Evolutionary conservation across 2,329 filamentous ascomycete species (phyloP).

Genomic region (Hymenoscyphus occultus): DNA sequence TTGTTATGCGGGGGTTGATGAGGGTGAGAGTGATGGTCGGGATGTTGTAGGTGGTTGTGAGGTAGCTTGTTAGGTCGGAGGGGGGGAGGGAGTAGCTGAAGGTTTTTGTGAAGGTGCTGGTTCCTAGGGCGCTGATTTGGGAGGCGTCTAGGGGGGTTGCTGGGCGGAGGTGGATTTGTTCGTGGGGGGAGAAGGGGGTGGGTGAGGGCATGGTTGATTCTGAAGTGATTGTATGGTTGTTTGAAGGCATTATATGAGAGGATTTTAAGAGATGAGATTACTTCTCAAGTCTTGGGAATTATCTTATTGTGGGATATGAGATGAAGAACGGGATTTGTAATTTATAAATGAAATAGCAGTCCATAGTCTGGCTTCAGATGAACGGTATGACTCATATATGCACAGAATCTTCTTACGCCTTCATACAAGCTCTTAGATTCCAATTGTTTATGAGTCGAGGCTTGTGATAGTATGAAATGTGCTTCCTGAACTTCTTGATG

Average conservation of each 20-base stretch:
- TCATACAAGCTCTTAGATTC: too few relatives aligned
- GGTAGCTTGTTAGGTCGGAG: conserved; percentile 39
- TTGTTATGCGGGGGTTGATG: conserved; percentile 26
- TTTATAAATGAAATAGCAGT: too few relatives aligned
- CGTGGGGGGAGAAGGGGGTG: neutral
- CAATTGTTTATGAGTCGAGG: too few relatives aligned
- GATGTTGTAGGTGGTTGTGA: conserved; percentile 39
- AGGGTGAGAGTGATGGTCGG: conserved; percentile 31
- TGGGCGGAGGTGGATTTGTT: conserved; percentile 25
- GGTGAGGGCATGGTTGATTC: neutral
- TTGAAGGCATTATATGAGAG: too few relatives aligned
- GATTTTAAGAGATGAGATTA: neutral
- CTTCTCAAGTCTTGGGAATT: too few relatives aligned
- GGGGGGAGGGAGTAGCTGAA: conserved; percentile 44
- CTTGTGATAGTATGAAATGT: too few relatives aligned
- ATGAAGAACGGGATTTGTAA: too few relatives aligned
- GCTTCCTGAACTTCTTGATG: neutral
- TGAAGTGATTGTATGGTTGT: neutral
- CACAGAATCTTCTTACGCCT: neutral
- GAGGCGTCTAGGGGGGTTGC: conserved; percentile 33
- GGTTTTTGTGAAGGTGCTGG: conserved; percentile 39
- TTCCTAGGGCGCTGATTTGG: conserved; percentile 38
- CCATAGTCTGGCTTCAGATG: too few relatives aligned
- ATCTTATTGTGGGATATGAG: too few relatives aligned
- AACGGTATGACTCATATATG: neutral